Evolutionary conservation across 257 asterid genomes (phyloP), one percentile per base, ranked within the genome.

Genomic region (Solanum gandarillasii): DNA sequence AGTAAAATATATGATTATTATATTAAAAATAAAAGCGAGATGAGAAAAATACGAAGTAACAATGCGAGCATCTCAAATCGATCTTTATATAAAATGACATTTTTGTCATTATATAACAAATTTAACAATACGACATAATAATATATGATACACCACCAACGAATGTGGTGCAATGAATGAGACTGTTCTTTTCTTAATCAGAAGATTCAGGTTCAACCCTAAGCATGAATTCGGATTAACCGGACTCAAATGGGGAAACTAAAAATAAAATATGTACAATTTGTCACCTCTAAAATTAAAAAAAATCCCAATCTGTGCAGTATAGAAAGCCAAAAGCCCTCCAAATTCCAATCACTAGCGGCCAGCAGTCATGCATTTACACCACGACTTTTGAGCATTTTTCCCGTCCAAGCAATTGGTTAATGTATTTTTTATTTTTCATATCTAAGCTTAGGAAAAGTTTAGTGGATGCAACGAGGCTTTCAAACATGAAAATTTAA

Each of bases 131-230:
- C 1, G 10, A 55, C 5, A 55, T 1, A 55, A 55, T 6, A 55
- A 55, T 55, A 55, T 7, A 0, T 20, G 11, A 55, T 55, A 7
- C 65, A 55, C 2, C 5, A 20, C 0, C 1, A 55, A 20, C 3
- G 2, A 55, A 55, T 20, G 2, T 55, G 4, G 65, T 55, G 25
- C 2, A 20, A 1, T 55, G n/a, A 23, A 20, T 55, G 25, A 7
- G 1, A 0, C 0, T 20, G 11, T 0, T 55, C n/a, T 0, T 55
- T 3, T 3, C 4, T 55, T 55, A 55, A 20, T 55, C 9, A 18
- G 0, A 55, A 7, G 1, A 7, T 2, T 55, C 2, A 3, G 0
- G 4, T 55, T 52, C 4, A 3, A 6, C 0, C 8, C 2, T 55
- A 7, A 1, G 4, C 4, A 20, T 55, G 11, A 55, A 55, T 55